phyloP scores from a whole-genome alignment of 2,329 filamentous ascomycete species.

The Beauveria bassiana region DNA sequence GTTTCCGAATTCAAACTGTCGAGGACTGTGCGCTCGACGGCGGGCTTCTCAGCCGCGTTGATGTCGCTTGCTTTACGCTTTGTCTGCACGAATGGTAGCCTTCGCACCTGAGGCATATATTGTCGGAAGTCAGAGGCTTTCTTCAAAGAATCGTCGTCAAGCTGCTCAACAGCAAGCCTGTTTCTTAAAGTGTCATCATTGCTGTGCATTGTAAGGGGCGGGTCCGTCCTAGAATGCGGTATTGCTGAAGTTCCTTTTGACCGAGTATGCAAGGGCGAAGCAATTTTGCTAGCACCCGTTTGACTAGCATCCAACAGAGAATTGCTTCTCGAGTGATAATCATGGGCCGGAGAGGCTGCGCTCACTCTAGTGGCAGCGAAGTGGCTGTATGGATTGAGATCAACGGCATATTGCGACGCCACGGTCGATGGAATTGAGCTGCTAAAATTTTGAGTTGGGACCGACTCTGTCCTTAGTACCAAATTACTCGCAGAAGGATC shows the following conservation, averaged over 20 bases:
- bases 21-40: not conserved
- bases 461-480: not conserved
- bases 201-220: too few relatives aligned
- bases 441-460: not conserved
- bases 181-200: too few relatives aligned
- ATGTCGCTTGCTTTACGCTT: not conserved
- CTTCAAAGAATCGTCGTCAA: not conserved
- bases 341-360: not conserved
- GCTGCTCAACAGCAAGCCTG: not conserved
- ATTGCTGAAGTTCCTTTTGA: not conserved
- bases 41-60: not conserved
- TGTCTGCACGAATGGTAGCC: not conserved
- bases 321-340: not conserved
- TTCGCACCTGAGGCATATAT: slow-evolving; percentile 9
- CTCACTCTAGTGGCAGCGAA: not conserved
- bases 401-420: not conserved
- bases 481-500: not conserved
- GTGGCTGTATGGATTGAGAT: slow-evolving; percentile 5
- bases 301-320: not conserved
- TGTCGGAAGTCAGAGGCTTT: slow-evolving; percentile 18
- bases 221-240: not conserved
- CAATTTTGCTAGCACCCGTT: not conserved
- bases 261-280: not conserved
- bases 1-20: not conserved
- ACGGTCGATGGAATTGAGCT: not conserved